Conservation (phyloP, 306 rosid genomes). For the Acacia acuminata region DNA sequence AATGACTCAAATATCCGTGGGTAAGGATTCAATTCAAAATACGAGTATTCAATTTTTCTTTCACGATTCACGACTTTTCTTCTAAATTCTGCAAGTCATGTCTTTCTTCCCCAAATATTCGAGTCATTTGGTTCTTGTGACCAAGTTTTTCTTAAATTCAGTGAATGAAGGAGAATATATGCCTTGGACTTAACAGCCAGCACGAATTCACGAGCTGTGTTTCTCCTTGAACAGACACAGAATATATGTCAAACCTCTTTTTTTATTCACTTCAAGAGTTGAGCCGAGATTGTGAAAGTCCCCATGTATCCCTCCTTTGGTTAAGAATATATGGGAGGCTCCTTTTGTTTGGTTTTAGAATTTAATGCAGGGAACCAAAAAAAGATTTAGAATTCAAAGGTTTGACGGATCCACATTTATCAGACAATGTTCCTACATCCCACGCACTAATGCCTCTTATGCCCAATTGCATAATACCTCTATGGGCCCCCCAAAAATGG, state of each 20-base stretch:
- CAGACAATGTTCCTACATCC: background rate
- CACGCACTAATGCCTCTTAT: background rate
- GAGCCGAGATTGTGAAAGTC: background rate
- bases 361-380: too few species aligned
- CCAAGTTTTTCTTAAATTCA: background rate
- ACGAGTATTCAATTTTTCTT: too few species aligned
- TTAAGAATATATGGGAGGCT: background rate
- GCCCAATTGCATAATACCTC: background rate
- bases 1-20: too few species aligned
- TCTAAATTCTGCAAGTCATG: background rate
- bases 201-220: background rate
- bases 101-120: background rate
- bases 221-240: background rate
- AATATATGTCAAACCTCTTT: background rate
- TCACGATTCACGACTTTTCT: too few species aligned
- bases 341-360: background rate
- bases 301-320: background rate
- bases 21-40: background rate
- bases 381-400: background rate
- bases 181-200: background rate
- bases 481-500: background rate
- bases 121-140: background rate
- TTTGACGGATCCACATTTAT: background rate
- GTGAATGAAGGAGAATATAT: too few species aligned
- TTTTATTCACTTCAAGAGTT: background rate